Evolutionary conservation across 2,329 filamentous ascomycete species (phyloP), one percentile per base, ranked within the genome.

Genomic region (Penicillium griseofulvum): DNA sequence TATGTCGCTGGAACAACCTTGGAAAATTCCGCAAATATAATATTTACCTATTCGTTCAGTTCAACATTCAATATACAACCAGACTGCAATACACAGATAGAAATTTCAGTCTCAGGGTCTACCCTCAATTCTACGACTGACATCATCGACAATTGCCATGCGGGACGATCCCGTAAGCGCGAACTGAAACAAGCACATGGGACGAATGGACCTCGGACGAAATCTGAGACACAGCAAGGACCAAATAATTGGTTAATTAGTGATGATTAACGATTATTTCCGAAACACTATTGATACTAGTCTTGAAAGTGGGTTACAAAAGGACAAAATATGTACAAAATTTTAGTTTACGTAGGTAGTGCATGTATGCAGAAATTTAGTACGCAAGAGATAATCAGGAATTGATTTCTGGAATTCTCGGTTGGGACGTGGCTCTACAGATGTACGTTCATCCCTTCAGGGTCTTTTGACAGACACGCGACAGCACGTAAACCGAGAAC

Each of bases 221-320:
- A 11, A 48, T 38, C 41, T 28, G 16, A 39, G 41, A 44, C 47
- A 49, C 24, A 38, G 52, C 34, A 55, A 50, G 52, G 51, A 37
- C 19, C 6, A 6, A n/a, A 34, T 41, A 34, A 51, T 19, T 44
- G 41, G 16, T 22, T 38, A 33, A 41, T 34, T 31, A 33, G 1
- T 10, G 14, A 48, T 19, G 33, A 39, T 26, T 34, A 19, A 16
- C 2, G 19, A 33, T 11, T 26, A 33, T 22, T 26, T 12, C 14
- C 1, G 5, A 43, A 17, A 19, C 41, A 43, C 4, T 19, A 14
- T 17, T 17, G 5, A 19, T 29, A 12, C 26, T 7, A 26, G 24
- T 9, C 5, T 26, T 26, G 14, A 8, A 10, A n/a, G 22, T 26
- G 39, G 22, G 22, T 22, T 22, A 3, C 22, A 22, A 22, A 22